Evolutionary conservation across 768 basidiomycete genomes (phyloP), one percentile per base, ranked within the genome.

Genomic region (Austroboletus eburneus): DNA sequence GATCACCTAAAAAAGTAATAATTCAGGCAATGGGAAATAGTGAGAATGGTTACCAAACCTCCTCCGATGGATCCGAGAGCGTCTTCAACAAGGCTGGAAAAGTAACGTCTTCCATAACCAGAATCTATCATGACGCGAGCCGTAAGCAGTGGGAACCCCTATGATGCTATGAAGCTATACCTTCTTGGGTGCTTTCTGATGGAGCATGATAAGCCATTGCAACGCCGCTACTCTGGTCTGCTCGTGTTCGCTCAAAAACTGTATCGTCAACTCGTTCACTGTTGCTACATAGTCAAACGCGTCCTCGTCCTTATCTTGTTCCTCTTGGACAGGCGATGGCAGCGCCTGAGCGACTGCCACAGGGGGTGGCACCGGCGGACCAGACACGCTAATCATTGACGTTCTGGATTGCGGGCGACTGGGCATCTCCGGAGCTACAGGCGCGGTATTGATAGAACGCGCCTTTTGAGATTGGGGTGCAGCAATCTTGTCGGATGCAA

Each of bases 141-240:
- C 16, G 21, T 42, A 22, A n/a, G 38, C 29, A 8, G 14, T 6
- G 5, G 9, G 4, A 17, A 23, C 16, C 36, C 22, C 5, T 3
- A 17, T 5, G 27, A 43, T 10, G 43, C 60, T 50, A 87, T n/a
- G n/a, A n/a, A n/a, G n/a, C n/a, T n/a, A n/a, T n/a, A n/a, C 93
- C 81, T 95, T 95, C 69, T 86, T 90, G 0, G 96, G 96, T 12
- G 93, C 92, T 61, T 98, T 97, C 64, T 94, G 89, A 68, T 99
- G 96, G 42, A 99, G 70, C 96, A 99, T 99, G 46, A 96, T 84
- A 32, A 99, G 72, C 96, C 96, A 99, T 68, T 95, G 94, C 57
- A 99, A 66, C 3, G 95, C 93, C 22, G 93, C 92, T 5, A 98
- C 91, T 40, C 94, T 74, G 0, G 96, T 98, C 61, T 97, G 93